Evolutionary conservation across 768 basidiomycete species (phyloP), one percentile per base, ranked within the genome.

Genomic region (Piloderma croceum): DNA sequence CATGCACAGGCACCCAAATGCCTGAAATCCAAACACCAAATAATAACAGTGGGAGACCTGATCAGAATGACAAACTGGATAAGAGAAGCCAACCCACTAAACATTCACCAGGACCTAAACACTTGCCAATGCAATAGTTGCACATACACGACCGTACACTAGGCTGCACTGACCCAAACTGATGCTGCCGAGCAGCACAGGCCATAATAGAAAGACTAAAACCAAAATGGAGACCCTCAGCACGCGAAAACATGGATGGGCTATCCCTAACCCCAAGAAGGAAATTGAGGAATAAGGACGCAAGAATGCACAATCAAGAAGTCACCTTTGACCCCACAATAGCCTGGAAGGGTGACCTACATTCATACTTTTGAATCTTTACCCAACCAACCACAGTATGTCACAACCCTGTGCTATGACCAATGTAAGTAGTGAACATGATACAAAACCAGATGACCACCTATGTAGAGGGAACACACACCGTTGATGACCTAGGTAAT

Each of bases 391-490:
- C 10, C 10, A 29, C 27, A 29, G 10, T 9, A 15, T 29, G 27
- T 15, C 9, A 9, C 15, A 15, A 29, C 27, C 27, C 27, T 9
- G 27, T 15, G 10, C 15, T n/a, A n/a, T n/a, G 15, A 9, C 27
- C 10, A 15, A 29, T 9, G 27, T 15, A 38, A 38, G 13, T 6
- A 23, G 33, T 13, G 22, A 36, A 27, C 0, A 20, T 32, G 7
- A 42, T 41, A 19, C 20, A 36, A 6, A 21, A 35, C 6, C 37
- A 44, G 17, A 24, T 18, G 4, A 35, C 25, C 1, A 44, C 46
- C 3, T 63, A 58, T 20, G 64, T 59, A 0, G 60, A 61, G 19
- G 54, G 61, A 0, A 53, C 55, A 0, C 57, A 57, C 41, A 3
- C 39, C 1, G 41, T 52, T 0, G 61, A 61, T 13, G 49, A 56